These are phyloP conservation scores for Pseudogymnoascus sp. DNA, from an alignment of 2,329 filamentous ascomycete species.

Conservation along the genomic window DNA sequence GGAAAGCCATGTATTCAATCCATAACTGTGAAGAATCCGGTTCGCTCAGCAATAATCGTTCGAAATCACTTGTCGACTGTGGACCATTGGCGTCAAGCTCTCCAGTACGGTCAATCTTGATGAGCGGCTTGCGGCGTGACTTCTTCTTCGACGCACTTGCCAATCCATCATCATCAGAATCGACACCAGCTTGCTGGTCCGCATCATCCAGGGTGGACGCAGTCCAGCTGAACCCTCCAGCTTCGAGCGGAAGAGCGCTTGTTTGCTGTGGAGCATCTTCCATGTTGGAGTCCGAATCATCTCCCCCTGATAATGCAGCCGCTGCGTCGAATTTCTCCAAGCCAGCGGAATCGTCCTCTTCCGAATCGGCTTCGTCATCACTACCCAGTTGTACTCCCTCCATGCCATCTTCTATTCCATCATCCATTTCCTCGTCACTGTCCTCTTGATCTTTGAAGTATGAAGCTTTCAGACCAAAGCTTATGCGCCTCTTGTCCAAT, in stretches of 20 bases:
- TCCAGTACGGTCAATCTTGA: conserved; percentile 83
- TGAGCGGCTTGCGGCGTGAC: conserved; percentile 67
- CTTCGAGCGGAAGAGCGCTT: conserved; percentile 50
- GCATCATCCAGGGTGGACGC: conserved; percentile 56
- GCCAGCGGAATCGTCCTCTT: conserved; percentile 35
- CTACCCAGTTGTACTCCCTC: conserved; percentile 33
- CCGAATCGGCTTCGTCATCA: conserved; percentile 21
- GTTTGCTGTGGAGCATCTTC: conserved; percentile 24
- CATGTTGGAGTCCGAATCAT: conserved; percentile 33
- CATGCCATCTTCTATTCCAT: conserved; percentile 38
- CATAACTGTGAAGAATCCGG: conserved; percentile 90
- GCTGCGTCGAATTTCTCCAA: conserved; percentile 14
- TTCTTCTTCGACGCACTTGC: conserved; percentile 52
- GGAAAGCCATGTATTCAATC: conserved; percentile 99
- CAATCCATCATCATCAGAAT: conserved; percentile 36
- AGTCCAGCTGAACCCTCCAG: conserved; percentile 82
- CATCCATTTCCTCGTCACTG: conserved; percentile 39
- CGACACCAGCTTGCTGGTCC: conserved; percentile 31
- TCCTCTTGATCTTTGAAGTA: conserved; percentile 64
- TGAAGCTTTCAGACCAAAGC: conserved; percentile 85
- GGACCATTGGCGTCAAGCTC: conserved; percentile 83
- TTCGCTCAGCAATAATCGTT: conserved; percentile 82
- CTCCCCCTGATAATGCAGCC: conserved; percentile 17
- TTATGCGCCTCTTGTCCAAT: conserved; percentile 66
- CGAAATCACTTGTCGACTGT: conserved; percentile 84